Base-by-base conservation (phyloP, 495 filamentous ascomycete species). In the Thermothielavioides terrestris region DNA sequence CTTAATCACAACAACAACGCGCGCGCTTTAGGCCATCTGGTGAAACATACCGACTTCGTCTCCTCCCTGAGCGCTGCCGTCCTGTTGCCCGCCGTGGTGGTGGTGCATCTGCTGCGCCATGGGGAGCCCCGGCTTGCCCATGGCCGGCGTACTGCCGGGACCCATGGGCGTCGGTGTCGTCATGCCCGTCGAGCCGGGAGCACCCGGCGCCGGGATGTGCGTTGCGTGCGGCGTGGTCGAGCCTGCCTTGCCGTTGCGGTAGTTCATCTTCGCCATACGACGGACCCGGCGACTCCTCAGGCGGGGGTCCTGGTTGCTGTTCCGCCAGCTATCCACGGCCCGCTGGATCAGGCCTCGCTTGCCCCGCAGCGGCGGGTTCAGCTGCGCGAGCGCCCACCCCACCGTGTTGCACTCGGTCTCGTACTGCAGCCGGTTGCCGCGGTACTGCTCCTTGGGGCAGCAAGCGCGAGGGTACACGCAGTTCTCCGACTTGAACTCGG, bases 391-490 rank as follows among this genome's bases (percentile, higher is more conserved):
- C 20, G 90, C 92, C 92, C 92, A 98, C 15, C 92, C 92, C 11
- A 98, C 91, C 0, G 89, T 88, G 68, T 98, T 98, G 75, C 94
- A 98, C 68, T 97, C 94, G 7, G 89, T 96, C 72, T 98, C 92
- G 65, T 98, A 98, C 38, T 89, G 83, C 46, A 97, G 71, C 12
- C 92, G 83, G 65, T 98, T 98, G 11, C 92, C 92, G 37, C 86
- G 82, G 70, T 98, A 98, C 59, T 94, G 85, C 31, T 96, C 90
- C 64, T 98, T 98, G 63, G 77, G 77, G 71, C 90, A 94, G 72
- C 91, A 96, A 7, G 92, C 92, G 39, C 94, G 76, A 0, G 92
- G 92, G 59, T 98, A 98, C 10, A 98, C 92, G 68, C 94, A 97
- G 70, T 98, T 98, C 63, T 94, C 90, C 6, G 84, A 86, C 73